Base-by-base conservation (phyloP, 208 protist genomes). In the Vickermania ingenoplastis region DNA sequence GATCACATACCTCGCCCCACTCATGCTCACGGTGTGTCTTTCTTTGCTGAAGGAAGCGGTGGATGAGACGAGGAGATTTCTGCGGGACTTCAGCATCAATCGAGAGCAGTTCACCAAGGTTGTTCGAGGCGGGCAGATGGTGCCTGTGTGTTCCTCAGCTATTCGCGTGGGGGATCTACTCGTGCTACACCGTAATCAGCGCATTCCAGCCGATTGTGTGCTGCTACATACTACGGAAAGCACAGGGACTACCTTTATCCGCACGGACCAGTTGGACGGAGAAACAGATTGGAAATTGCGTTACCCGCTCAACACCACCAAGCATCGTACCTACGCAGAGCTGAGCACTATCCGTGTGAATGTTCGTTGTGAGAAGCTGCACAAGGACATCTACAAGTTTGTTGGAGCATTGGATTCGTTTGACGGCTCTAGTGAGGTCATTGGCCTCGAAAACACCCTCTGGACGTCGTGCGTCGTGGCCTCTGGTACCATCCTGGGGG, bases 211-310 rank as follows among this genome's bases (percentile, higher is more conserved):
- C 0, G 97, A 99, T 73, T 92, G 97, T 68, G 65, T 99, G 4
- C 79, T 99, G 21, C 63, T 99, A 2, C 84, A 92, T 65, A 99
- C 97, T 4, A 93, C 87, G 0, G 97, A 99, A 28, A 84, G 87
- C 31, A 87, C 31, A 30, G 98, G 97, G 21, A 89, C 92, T 0
- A 95, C 77, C 51, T 99, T 99, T 65, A 86, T 99, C 22, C 89
- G 97, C 60, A 99, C 98, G 0, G 97, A 99, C 68, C 97, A 99
- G 74, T 79, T 99, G 0, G 98, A 99, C 71, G 98, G 98, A 21
- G 98, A 99, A 69, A 99, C 97, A 2, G 97, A 99, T 74, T 99
- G 97, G 97, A 99, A 99, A 71, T 64, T 89, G 28, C 74, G 80
- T 23, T 81, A 83, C 57, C 73, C 86, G 4, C 57, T 89, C 31